Evolutionary conservation across 1,139 yeast genomes (phyloP).

Genomic region (Geotrichum fermentans): DNA sequence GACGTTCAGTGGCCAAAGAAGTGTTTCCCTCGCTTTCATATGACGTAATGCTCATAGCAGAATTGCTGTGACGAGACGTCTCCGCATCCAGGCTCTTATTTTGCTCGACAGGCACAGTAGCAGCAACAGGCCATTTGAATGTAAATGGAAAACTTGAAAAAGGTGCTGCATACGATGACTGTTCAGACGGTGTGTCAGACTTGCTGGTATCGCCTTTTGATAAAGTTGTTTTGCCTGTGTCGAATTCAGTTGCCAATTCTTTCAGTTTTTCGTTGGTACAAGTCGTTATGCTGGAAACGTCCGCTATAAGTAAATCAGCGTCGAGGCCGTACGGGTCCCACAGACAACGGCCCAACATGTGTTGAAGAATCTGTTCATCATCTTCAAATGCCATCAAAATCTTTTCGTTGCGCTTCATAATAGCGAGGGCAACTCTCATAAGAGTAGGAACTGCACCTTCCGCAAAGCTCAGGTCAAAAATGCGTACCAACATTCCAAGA

Average conservation of each 20-base stretch:
- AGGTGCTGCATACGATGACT: background rate
- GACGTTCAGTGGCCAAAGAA: background rate
- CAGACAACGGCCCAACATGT: constrained; percentile 51
- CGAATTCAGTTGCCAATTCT: constrained; percentile 30
- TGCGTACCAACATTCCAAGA: constrained; percentile 47
- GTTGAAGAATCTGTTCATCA: constrained; percentile 60
- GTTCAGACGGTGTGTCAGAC: background rate
- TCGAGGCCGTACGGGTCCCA: constrained; percentile 45
- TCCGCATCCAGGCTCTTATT: background rate
- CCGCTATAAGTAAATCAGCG: constrained; percentile 49
- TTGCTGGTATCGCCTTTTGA: background rate
- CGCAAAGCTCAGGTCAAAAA: constrained; percentile 52
- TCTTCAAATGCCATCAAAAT: constrained; percentile 51
- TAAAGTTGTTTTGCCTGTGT: constrained; percentile 13
- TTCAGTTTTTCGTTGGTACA: constrained; percentile 28
- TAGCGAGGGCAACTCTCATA: constrained; percentile 55
- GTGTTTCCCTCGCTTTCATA: constrained; percentile 10
- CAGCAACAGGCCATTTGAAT: constrained; percentile 15
- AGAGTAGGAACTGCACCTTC: constrained; percentile 65
- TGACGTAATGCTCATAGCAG: constrained; percentile 13
- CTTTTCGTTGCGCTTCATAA: constrained; percentile 49
- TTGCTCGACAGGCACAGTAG: background rate
- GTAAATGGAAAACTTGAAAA: constrained; percentile 9
- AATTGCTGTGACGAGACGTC: background rate
- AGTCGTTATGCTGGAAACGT: constrained; percentile 38